Conservation (phyloP, 306 rosid genomes). For the Purshia tridentata region DNA sequence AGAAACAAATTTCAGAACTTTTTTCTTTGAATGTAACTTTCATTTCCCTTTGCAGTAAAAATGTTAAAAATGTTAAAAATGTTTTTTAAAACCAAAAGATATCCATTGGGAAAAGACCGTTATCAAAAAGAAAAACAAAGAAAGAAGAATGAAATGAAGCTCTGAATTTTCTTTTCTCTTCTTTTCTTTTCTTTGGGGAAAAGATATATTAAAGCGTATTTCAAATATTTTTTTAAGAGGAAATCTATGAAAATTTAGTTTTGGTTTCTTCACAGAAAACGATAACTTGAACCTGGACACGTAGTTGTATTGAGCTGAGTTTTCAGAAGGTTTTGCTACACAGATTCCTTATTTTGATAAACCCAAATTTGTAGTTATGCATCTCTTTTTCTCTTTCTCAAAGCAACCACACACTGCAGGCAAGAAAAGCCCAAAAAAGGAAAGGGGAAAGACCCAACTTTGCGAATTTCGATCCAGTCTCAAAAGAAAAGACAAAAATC, state of each 20-base stretch:
- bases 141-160: not conserved
- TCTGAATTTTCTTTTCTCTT: not conserved
- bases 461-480: not conserved
- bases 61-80: not conserved
- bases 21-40: conserved; percentile 2
- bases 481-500: not conserved
- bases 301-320: not conserved
- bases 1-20: not conserved
- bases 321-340: not conserved
- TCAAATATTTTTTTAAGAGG: not conserved
- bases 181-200: not conserved
- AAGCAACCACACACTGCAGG: not conserved
- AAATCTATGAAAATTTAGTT: not conserved
- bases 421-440: not conserved
- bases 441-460: not conserved
- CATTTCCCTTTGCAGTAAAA: not conserved
- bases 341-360: not conserved
- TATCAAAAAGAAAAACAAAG: conserved; percentile 1
- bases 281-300: not conserved
- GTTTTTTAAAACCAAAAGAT: not conserved
- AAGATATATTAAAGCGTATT: not conserved
- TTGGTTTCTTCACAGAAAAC: not conserved
- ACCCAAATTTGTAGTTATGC: not conserved
- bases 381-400: not conserved
- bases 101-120: not conserved